phyloP scores from a whole-genome alignment of 2,329 filamentous ascomycete species.

The Talaromyces sp. region DNA sequence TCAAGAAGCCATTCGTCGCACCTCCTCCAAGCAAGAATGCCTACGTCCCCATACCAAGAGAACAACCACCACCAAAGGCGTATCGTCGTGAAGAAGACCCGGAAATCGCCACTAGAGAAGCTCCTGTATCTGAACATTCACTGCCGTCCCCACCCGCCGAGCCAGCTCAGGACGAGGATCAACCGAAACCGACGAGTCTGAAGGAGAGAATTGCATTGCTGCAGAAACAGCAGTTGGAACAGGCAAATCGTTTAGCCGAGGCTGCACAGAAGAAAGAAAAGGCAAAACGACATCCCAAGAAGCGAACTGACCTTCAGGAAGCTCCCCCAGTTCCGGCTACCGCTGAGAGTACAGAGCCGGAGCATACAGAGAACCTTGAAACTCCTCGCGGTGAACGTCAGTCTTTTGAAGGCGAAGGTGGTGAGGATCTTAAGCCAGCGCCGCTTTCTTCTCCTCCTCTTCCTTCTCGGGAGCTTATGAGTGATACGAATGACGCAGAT shows the following conservation, averaged over 20 bases:
- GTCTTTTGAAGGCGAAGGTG: conserved; percentile 31
- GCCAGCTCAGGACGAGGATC: conserved; percentile 63
- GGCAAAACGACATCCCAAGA: conserved; percentile 65
- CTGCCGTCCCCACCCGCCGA: conserved; percentile 35
- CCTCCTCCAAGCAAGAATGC: conserved; percentile 90
- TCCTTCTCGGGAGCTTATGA: conserved; percentile 52
- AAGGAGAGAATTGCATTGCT: conserved; percentile 94
- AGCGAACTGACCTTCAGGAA: conserved; percentile 58
- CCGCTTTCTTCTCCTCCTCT: conserved; percentile 33
- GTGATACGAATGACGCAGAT: conserved; percentile 64
- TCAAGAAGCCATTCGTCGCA: conserved; percentile 96
- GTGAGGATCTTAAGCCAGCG: conserved; percentile 19
- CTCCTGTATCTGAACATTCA: conserved; percentile 30
- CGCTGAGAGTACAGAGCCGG: conserved; percentile 26
- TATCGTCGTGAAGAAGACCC: conserved; percentile 89
- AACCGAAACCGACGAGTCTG: conserved; percentile 85
- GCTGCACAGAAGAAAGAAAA: conserved; percentile 80
- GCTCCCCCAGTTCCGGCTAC: conserved; percentile 21
- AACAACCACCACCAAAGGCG: conserved; percentile 69
- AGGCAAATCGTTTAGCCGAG: conserved; percentile 77
- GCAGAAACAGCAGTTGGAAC: conserved; percentile 90
- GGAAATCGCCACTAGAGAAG: conserved; percentile 34
- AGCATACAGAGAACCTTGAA: conserved; percentile 32
- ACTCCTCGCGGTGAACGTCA: conserved; percentile 30
- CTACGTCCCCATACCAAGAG: conserved; percentile 72